Evolutionary conservation across 495 filamentous ascomycete genomes (phyloP).

Genomic region (Friedmanniomyces endolithicus): DNA sequence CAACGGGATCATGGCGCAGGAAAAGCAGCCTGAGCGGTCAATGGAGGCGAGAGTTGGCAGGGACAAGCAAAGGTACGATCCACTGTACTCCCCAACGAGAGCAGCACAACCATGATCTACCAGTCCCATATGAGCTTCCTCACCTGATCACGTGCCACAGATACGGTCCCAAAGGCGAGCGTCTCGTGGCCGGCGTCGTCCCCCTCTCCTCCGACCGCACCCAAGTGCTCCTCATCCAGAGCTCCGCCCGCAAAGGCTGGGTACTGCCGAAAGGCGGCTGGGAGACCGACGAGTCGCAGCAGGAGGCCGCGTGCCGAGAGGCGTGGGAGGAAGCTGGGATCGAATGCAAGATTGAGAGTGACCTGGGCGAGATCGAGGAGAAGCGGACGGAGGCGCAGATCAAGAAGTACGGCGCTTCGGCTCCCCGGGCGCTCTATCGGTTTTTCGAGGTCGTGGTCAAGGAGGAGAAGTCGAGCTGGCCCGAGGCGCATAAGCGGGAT

Average conservation of each 20-base stretch:
- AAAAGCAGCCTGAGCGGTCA: slow-evolving; percentile 20
- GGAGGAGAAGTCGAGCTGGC: slow-evolving; percentile 75
- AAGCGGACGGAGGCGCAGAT: slow-evolving; percentile 48
- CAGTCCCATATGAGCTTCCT: too few relatives aligned
- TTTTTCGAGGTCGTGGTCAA: slow-evolving; percentile 82
- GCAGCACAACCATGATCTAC: neutral
- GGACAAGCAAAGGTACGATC: slow-evolving; percentile 37
- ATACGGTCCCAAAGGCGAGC: slow-evolving; percentile 82
- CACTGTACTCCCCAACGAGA: neutral
- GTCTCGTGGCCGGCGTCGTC: slow-evolving; percentile 89
- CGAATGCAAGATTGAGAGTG: slow-evolving; percentile 61
- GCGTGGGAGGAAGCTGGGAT: slow-evolving; percentile 98
- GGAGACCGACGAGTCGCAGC: slow-evolving; percentile 77
- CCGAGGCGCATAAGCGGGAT: slow-evolving; percentile 81
- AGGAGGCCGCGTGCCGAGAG: slow-evolving; percentile 63
- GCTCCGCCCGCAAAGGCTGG: slow-evolving; percentile 77
- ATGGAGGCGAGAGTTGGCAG: slow-evolving; percentile 38
- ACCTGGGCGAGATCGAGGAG: slow-evolving; percentile 78
- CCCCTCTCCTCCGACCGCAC: slow-evolving; percentile 63
- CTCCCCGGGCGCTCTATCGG: slow-evolving; percentile 66
- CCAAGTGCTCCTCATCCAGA: slow-evolving; percentile 85
- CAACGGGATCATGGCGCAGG: slow-evolving; percentile 23
- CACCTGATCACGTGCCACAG: slow-evolving; percentile 33
- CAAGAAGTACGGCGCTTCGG: slow-evolving; percentile 40
- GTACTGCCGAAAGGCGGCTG: slow-evolving; percentile 96